Evolutionary conservation across 805 yeast genomes (phyloP), one percentile per base, ranked within the genome.

Genomic region (Metschnikowia continentalis): DNA sequence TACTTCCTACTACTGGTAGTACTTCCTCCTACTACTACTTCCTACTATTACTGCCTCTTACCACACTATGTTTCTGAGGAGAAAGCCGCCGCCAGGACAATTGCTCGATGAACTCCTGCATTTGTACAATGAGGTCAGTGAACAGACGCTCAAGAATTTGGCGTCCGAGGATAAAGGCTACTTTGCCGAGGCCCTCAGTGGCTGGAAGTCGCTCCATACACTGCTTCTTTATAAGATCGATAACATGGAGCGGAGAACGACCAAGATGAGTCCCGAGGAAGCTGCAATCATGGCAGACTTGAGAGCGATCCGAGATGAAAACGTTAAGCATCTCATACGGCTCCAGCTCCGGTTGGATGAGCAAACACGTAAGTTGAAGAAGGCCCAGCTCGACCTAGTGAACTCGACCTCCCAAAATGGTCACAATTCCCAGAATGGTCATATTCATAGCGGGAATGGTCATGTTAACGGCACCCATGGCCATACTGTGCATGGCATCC

Each of bases 201-300:
- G 91, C 2, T 86, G 92, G 91, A 85, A 82, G 56, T 72, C 82
- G 2, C 66, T 87, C n/a, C 88, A 83, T 54, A 81, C 87, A 1
- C 77, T 79, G 44, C 73, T 83, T 2, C 72, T 81, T 44, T 79
- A 72, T 61, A 80, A 80, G 57, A 66, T 84, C 40, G 88, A 83
- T 53, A 64, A 48, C 57, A 86, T 57, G 76, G 84, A 61, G 68
- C 78, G 64, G 65, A 53, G 64, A 62, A 61, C 61, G 62, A 32
- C 57, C 42, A 71, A 69, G 50, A 54, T 64, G 39, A 32, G 46
- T 22, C 23, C 51, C n/a, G 59, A 58, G 22, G 61, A 56, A 26
- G 40, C 51, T 1, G 50, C 53, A n/a, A 30, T 58, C 32, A 42
- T 58, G 32, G 22, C n/a, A 8, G 75, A 74, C 47, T 54, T 74